Percentiles rank a stretch among this genome's conserved stretches.
Conservation (phyloP, 495 filamentous ascomycete genomes). For the Tuber magnatum region DNA sequence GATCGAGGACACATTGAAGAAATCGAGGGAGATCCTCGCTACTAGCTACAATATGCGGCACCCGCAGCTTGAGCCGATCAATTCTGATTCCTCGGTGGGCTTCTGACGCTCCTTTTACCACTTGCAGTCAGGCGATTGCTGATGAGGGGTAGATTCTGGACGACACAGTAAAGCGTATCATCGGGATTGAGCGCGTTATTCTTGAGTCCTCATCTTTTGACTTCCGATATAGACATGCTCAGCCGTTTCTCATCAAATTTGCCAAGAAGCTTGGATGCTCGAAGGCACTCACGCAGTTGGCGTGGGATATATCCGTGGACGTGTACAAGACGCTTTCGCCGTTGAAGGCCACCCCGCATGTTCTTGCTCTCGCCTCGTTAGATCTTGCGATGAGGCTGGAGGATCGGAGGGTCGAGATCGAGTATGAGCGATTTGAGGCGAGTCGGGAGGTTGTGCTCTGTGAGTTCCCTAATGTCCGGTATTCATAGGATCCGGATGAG, state of each 20-base stretch:
- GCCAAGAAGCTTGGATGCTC: slow-evolving; percentile 46
- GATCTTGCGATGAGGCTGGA: slow-evolving; percentile 68
- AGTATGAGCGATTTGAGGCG: slow-evolving; percentile 50
- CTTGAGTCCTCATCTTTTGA: slow-evolving; percentile 91
- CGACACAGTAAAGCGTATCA: slow-evolving; percentile 61
- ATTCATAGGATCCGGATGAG: not conserved
- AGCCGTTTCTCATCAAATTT: slow-evolving; percentile 74
- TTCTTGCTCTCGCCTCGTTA: slow-evolving; percentile 72
- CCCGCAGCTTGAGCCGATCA: slow-evolving; percentile 62
- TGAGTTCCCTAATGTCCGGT: slow-evolving; percentile 8
- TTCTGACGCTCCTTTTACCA: slow-evolving; percentile 21
- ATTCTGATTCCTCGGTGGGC: slow-evolving; percentile 71
- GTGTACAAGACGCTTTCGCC: slow-evolving; percentile 88
- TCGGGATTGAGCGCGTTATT: slow-evolving; percentile 84
- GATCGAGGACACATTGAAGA: slow-evolving; percentile 95
- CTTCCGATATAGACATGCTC: slow-evolving; percentile 82
- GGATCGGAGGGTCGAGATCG: slow-evolving; percentile 45
- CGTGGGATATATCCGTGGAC: slow-evolving; percentile 77
- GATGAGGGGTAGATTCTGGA: slow-evolving; percentile 63
- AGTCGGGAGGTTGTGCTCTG: slow-evolving; percentile 61
- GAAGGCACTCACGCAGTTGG: slow-evolving; percentile 52
- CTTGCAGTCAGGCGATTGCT: slow-evolving; percentile 11
- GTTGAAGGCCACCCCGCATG: slow-evolving; percentile 72
- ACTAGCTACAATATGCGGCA: slow-evolving; percentile 79
- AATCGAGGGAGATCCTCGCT: slow-evolving; percentile 85